Percentiles rank a stretch among this genome's conserved stretches.
Evolutionary conservation across 208 protist genomes (phyloP).

Genomic region (Balamuthia mandrillaris): DNA sequence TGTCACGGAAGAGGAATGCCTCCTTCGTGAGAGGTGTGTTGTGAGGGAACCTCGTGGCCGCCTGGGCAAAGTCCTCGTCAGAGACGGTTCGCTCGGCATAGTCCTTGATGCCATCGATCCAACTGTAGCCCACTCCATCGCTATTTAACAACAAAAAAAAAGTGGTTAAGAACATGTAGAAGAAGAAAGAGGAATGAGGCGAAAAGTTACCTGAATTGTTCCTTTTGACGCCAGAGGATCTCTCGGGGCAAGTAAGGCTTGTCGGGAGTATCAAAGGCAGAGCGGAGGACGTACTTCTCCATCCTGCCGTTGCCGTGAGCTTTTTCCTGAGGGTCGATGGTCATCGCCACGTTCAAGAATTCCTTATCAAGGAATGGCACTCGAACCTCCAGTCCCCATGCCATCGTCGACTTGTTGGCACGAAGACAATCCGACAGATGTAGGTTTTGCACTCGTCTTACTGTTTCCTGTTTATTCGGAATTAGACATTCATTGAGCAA

Average conservation of each 20-base stretch:
- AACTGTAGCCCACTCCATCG: constrained; percentile 81
- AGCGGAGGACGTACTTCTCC: constrained; percentile 77
- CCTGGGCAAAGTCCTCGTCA: constrained; percentile 68
- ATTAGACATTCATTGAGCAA: too few species aligned
- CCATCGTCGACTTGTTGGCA: constrained; percentile 82
- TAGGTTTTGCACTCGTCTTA: constrained; percentile 60
- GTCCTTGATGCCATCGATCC: constrained; percentile 83
- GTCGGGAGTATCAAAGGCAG: constrained; percentile 62
- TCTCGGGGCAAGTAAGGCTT: constrained; percentile 75
- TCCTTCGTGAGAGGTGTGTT: constrained; percentile 84
- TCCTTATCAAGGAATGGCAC: constrained; percentile 86
- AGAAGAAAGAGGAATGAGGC: not conserved
- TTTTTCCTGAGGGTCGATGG: constrained; percentile 74
- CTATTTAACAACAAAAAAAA: not conserved
- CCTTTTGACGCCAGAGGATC: constrained; percentile 84
- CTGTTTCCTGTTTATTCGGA: not conserved
- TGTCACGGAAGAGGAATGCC: constrained; percentile 75
- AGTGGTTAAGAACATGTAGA: not conserved
- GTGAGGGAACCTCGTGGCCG: constrained; percentile 71
- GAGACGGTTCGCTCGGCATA: constrained; percentile 67
- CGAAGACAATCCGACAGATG: constrained; percentile 80
- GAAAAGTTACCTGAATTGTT: constrained; percentile 72
- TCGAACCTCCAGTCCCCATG: constrained; percentile 83
- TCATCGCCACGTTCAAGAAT: constrained; percentile 79
- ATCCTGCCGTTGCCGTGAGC: constrained; percentile 65